These are phyloP conservation scores for Singerocomus inundabilis DNA, from an alignment of 1,284 basidiomycete genomes.

Conservation along the genomic window DNA sequence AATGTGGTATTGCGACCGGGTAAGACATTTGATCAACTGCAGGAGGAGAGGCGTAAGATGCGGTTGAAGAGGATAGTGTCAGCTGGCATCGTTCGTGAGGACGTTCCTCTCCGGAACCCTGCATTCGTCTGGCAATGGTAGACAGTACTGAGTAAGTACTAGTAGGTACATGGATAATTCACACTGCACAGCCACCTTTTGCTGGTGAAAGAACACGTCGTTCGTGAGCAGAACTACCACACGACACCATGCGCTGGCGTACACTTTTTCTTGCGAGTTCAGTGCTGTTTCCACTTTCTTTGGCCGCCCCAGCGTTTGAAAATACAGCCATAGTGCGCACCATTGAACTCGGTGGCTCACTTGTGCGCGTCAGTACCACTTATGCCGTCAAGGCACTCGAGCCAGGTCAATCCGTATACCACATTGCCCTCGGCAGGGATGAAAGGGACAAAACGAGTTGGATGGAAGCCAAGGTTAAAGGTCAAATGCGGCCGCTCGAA, in stretches of 20 bases:
- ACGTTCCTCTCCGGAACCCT: slow-evolving; percentile 75
- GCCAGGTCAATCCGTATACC: slow-evolving; percentile 61
- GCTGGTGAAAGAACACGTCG: slow-evolving; percentile 16
- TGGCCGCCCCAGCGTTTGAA: slow-evolving; percentile 61
- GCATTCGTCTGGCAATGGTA: slow-evolving; percentile 84
- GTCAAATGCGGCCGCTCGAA: slow-evolving; percentile 56
- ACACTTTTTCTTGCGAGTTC: slow-evolving; percentile 38
- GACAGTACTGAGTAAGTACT: slow-evolving; percentile 14
- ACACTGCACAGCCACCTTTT: slow-evolving; percentile 12
- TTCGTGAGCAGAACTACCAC: slow-evolving; percentile 15
- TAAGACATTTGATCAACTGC: slow-evolving; percentile 72
- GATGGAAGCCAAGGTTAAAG: slow-evolving; percentile 78
- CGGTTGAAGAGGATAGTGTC: slow-evolving; percentile 77
- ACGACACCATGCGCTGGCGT: slow-evolving; percentile 42
- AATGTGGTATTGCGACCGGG: slow-evolving; percentile 84
- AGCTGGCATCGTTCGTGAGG: slow-evolving; percentile 75
- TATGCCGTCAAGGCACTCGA: slow-evolving; percentile 78
- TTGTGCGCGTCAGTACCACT: slow-evolving; percentile 83
- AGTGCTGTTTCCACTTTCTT: slow-evolving; percentile 32
- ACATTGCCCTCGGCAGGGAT: slow-evolving; percentile 63
- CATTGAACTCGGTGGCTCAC: slow-evolving; percentile 83
- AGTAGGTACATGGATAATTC: too few species aligned
- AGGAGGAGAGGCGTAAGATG: slow-evolving; percentile 59
- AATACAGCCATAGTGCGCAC: slow-evolving; percentile 86
- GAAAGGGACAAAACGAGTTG: slow-evolving; percentile 73